Conservation (phyloP, 768 basidiomycete species). For the Amanita fuliginea region DNA sequence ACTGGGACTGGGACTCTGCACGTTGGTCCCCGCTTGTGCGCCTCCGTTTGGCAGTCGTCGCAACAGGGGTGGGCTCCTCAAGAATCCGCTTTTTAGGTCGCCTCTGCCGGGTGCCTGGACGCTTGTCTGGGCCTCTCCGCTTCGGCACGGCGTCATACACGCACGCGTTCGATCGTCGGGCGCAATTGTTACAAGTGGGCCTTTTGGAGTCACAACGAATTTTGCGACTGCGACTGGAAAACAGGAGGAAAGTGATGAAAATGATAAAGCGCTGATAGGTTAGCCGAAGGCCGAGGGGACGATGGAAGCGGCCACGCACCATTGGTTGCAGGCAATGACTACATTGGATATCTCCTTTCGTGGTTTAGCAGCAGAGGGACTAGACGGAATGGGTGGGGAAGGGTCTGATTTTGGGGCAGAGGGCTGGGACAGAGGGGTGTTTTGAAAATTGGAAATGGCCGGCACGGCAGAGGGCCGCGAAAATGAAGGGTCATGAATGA, state of each 20-base stretch:
- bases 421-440: slow-evolving; percentile 15
- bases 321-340: slow-evolving; percentile 80
- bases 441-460: neutral
- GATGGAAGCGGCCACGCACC: slow-evolving; percentile 38
- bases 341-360: slow-evolving; percentile 53
- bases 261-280: slow-evolving; percentile 21
- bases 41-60: slow-evolving; percentile 38
- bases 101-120: slow-evolving; percentile 73
- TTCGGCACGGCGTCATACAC: slow-evolving; percentile 74
- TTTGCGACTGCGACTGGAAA: slow-evolving; percentile 66
- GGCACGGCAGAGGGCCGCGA: slow-evolving; percentile 14
- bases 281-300: slow-evolving; percentile 23
- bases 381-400: slow-evolving; percentile 17
- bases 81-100: slow-evolving; percentile 74
- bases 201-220: slow-evolving; percentile 79
- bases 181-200: slow-evolving; percentile 75
- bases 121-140: slow-evolving; percentile 79
- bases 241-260: slow-evolving; percentile 16
- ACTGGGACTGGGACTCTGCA: slow-evolving; percentile 23
- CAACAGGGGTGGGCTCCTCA: slow-evolving; percentile 36
- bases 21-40: slow-evolving; percentile 21
- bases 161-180: slow-evolving; percentile 66
- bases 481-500: slow-evolving; percentile 35
- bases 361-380: slow-evolving; percentile 16
- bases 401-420: slow-evolving; percentile 20